Conservation (phyloP, 306 rosid species). For the Sicyos baderoa region DNA sequence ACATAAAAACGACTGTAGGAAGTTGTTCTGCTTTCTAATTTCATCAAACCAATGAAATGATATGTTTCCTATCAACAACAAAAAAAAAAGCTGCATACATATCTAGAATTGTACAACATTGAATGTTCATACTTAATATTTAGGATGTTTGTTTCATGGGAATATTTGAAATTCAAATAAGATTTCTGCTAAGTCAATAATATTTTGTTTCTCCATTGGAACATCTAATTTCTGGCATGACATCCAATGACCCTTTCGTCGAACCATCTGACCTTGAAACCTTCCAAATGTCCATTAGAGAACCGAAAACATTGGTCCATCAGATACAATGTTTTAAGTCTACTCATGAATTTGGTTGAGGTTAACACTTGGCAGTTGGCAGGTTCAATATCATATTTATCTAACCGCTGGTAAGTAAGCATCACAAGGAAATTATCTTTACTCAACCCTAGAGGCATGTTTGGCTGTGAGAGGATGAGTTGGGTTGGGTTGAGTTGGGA, state of each 20-base stretch:
- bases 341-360: not conserved
- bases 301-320: not conserved
- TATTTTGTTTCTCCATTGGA: not conserved
- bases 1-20: not conserved
- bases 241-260: not conserved
- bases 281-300: not conserved
- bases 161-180: not conserved
- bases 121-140: not conserved
- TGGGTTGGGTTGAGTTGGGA: no score
- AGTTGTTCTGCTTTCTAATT: no score
- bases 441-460: no score
- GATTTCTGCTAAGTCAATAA: not conserved
- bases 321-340: not conserved
- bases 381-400: not conserved
- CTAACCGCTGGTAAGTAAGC: not conserved
- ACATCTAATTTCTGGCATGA: not conserved
- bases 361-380: not conserved
- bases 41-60: not conserved
- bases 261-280: not conserved
- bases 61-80: no score
- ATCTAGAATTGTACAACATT: not conserved
- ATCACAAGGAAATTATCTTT: conserved; percentile 8
- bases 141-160: not conserved
- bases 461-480: no score
- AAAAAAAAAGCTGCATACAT: not conserved